phyloP scores from a whole-genome alignment of 106 monocot genomes.

The Platanthera zijinensis region DNA sequence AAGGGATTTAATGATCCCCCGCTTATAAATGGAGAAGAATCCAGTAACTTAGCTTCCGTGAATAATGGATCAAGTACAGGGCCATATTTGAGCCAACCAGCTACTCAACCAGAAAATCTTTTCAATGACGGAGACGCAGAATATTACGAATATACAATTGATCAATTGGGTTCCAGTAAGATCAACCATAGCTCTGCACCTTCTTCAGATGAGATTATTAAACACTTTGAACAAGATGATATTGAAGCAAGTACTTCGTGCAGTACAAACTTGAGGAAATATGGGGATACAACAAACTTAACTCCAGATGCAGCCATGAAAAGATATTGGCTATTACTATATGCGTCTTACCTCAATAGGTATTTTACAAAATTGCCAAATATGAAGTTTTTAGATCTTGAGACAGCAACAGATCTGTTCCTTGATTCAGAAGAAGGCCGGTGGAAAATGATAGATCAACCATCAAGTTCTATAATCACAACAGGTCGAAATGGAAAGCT shows the following conservation, averaged over 20 bases:
- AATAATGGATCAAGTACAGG: conserved; percentile 9
- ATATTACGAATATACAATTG: conserved; percentile 2
- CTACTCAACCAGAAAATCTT: conserved; percentile 10
- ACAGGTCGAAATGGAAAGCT: conserved; percentile 13
- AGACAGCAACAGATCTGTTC: conserved; percentile 66
- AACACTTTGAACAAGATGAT: conserved; percentile 8
- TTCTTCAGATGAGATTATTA: conserved; percentile 12
- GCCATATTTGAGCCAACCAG: conserved; percentile 7
- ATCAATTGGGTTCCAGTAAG: conserved; percentile 12
- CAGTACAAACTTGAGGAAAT: conserved; percentile 10
- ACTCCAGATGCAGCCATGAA: conserved; percentile 24
- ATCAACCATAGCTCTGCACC: conserved; percentile 4
- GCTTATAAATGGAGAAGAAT: conserved; percentile 7
- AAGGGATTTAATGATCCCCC: neutral
- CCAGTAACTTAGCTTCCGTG: conserved; percentile 7
- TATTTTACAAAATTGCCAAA: conserved; percentile 26
- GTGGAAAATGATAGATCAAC: conserved; percentile 79
- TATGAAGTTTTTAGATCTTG: conserved; percentile 25
- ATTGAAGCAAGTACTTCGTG: conserved; percentile 5
- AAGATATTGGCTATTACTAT: conserved; percentile 40
- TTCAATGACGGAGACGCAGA: conserved; percentile 2
- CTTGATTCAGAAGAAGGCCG: conserved; percentile 78
- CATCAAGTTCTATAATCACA: conserved; percentile 14
- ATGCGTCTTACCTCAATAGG: conserved; percentile 29
- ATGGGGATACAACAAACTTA: conserved; percentile 12